Base-by-base conservation (phyloP, 345 rosid species). In the Citrus trifoliata region DNA sequence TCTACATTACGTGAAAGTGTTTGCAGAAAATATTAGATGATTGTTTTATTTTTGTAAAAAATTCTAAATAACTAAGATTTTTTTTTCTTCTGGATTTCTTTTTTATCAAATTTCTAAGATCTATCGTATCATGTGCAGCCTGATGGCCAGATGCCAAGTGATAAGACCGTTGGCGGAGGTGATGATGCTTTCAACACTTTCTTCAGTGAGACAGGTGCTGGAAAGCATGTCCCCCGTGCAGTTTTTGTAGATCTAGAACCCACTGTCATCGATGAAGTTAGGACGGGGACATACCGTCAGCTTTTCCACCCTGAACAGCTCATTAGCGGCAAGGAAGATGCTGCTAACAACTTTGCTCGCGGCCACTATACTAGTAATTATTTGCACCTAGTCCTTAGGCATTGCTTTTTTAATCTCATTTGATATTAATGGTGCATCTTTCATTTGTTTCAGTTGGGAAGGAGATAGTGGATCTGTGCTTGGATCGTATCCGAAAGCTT, bases 271-370 rank as follows among this genome's bases (percentile, higher is more conserved):
- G 89, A 86, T 65, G 92, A 89, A 67, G 92, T 89, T 65, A 82
- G 92, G 71, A 87, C 92, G 10, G 92, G 92, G 25, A 80, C 88
- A 1, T 89, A 89, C 83, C 92, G 90, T 67, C 92, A 89, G 80
- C 92, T 89, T 28, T 89, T 87, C 85, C 91, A 88, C 80, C 91
- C 91, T 56, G 91, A 88, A 7, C 91, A 88, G 56, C 91, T 88
- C 55, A 86, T 84, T 48, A 82, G 87, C 7, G 89, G 89, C 78
- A 84, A 86, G 70, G 89, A 87, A 76, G 89, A 87, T 69, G 87
- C 87, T 4, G 89, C 89, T 38, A 87, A 84, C 66, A 84, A 87
- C 79, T 87, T 87, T 58, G 89, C 89, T 35, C 85, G 87, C 30
- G 89, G 89, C 78, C 89, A 87, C 71, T 87, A 87, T 77, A 87